Base-by-base conservation (phyloP, 495 filamentous ascomycete species). In the Xylaria flabelliformis region DNA sequence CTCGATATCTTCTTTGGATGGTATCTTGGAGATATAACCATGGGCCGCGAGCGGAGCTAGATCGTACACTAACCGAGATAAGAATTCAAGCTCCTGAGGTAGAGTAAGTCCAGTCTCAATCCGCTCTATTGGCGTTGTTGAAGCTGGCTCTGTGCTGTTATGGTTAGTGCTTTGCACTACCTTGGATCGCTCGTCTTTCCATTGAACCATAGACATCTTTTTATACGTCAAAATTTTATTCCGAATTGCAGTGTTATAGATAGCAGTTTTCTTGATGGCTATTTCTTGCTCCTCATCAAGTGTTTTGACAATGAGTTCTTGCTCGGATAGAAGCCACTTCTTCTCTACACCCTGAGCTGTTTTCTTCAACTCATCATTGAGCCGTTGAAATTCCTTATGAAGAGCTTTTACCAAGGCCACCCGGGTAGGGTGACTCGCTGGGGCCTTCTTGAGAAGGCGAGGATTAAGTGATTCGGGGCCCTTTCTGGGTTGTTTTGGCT, bases 161-260 rank as follows among this genome's bases (percentile, higher is more conserved):
- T 42, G 21, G 17, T 74, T 66, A 21, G 50, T 56, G 44, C 58
- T 72, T 75, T 79, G 32, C 48, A 61, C 56, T 26, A 73, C 67
- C 9, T 71, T 68, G 1, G 67, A 69, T 61, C 84, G 75, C 72
- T 85, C 83, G 34, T 86, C 79, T 71, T 82, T 83, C 93, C 95
- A 99, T 36, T 91, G 87, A 15, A 84, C 83, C 10, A 87, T 67
- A 12, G 79, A 84, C 90, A 94, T 94, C 65, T 91, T 92, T 75
- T 91, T 91, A 74, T 94, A 88, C 26, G 83, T 82, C 66, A 91
- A 82, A 71, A 98, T 93, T 26, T 89, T 88, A 73, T 92, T 90
- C 75, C 93, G 95, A 78, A 98, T 89, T 10, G 93, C 80, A 76
- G 95, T 96, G 4, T 85, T 83, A 75, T 99, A 98, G 73, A 98